Conservation (phyloP, 2,329 filamentous ascomycete species). For the Stagonosporopsis vannaccii region DNA sequence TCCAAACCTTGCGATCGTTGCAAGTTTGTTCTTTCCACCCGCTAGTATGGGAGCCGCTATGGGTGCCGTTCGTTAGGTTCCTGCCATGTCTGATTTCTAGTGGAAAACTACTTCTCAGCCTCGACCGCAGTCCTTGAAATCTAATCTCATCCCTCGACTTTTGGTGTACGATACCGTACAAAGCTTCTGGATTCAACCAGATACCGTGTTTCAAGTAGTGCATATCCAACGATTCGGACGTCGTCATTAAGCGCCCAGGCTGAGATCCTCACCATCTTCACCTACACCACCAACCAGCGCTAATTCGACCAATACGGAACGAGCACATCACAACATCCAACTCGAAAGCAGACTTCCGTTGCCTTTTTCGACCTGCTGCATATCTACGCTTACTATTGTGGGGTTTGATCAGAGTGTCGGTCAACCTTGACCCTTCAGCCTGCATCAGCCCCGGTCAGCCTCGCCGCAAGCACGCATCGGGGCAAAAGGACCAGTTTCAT, state of each 20-base stretch:
- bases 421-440: conserved; percentile 22
- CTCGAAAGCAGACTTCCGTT: conserved; percentile 15
- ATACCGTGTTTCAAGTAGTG: conserved; percentile 41
- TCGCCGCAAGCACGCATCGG: conserved; percentile 38
- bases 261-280: conserved; percentile 25
- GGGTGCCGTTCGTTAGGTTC: conserved; percentile 32
- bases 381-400: conserved; percentile 29
- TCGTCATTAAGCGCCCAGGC: conserved; percentile 45
- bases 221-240: conserved; percentile 36
- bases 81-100: conserved; percentile 24
- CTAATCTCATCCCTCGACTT: conserved; percentile 23
- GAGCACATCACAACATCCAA: conserved; percentile 16
- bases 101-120: conserved; percentile 25
- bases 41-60: conserved; percentile 32
- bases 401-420: conserved; percentile 11
- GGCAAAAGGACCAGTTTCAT: conserved; percentile 38
- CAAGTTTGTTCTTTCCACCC: conserved; percentile 26
- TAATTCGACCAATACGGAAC: conserved; percentile 44
- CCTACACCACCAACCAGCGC: conserved; percentile 36
- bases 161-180: conserved; percentile 34
- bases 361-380: conserved; percentile 28
- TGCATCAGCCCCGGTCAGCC: conserved; percentile 38
- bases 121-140: conserved; percentile 11
- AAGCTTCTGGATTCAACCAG: conserved; percentile 31
- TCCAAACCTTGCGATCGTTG: conserved; percentile 19